Evolutionary conservation across 2,329 filamentous ascomycete genomes (phyloP).

Genomic region (Calonectria henricotiae): DNA sequence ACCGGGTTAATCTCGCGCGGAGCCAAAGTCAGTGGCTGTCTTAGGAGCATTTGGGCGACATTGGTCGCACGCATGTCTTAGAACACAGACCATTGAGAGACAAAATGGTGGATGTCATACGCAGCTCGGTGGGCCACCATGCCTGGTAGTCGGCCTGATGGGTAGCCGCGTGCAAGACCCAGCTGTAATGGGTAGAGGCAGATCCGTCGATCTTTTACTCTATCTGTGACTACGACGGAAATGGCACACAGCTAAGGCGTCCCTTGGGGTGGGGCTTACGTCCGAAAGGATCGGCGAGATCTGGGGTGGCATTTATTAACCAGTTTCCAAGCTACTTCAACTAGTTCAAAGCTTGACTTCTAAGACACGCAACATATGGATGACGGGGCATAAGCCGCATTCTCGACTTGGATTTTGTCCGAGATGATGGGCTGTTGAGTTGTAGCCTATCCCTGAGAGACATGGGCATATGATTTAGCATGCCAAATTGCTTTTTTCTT

Average conservation of each 20-base stretch:
- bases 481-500: conserved; percentile 16
- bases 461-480: conserved; percentile 7
- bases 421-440: background rate
- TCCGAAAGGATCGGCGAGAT: conserved; percentile 8
- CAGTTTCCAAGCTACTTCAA: background rate
- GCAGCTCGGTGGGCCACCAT: conserved; percentile 16
- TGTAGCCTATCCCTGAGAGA: background rate
- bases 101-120: conserved; percentile 3
- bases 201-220: conserved; percentile 27
- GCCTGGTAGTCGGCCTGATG: background rate
- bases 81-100: conserved; percentile 25
- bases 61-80: conserved; percentile 45
- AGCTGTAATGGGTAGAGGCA: conserved; percentile 23
- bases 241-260: conserved; percentile 6
- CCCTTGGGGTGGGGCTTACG: conserved; percentile 14
- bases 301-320: background rate
- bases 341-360: background rate
- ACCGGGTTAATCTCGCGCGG: conserved; percentile 18
- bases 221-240: conserved; percentile 8
- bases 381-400: background rate
- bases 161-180: conserved; percentile 3
- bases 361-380: background rate
- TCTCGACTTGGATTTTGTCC: background rate
- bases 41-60: conserved; percentile 38
- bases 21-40: conserved; percentile 34